Evolutionary conservation across 179 eudicot genomes (phyloP), one percentile per base, ranked within the genome.

Genomic region (Sideroxylon spinosum): DNA sequence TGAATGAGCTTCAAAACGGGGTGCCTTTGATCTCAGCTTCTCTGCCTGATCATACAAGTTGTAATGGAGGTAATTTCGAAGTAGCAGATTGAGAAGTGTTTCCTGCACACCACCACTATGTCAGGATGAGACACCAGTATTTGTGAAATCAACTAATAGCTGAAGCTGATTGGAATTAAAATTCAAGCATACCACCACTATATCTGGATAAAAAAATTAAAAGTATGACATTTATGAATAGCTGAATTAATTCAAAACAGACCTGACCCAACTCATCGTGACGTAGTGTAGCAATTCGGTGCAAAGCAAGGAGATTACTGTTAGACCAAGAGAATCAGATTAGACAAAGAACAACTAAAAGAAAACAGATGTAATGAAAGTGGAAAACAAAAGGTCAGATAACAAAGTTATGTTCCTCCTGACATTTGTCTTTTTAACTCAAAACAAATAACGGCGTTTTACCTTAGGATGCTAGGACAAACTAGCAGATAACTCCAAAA

Each of bases 261-360:
- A 93, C 98, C 98, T 95, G 98, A 67, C 98, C 98, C 88, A 95
- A 89, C 87, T 95, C 98, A 80, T 95, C 98, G 83, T 86, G 98
- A 77, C 97, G 97, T 85, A 93, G 81, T 46, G 98, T 95, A 16
- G 98, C 90, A 85, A 88, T 85, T 50, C 98, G 95, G 80, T 95
- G 98, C 88, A 95, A 85, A 63, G 91, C 81, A 77, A 93, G 95
- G 70, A 95, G 97, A 80, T 87, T 93, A 22, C 98, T 95, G 90
- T 70, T 77, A 79, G 71, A 4, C 13, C 71, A 79, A 52, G 61
- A 81, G 80, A 66, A 76, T 37, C 6, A 76, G 57, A 59, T 61
- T 44, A 84, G 70, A 82, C 60, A 77, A 12, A 66, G 9, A 63
- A 73, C 49, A 14, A 29, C 0, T 26, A 62, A 28, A 22, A 68